Evolutionary conservation across 2,329 filamentous ascomycete species (phyloP).

Genomic region (Pseudopyrenochaeta lycopersici): DNA sequence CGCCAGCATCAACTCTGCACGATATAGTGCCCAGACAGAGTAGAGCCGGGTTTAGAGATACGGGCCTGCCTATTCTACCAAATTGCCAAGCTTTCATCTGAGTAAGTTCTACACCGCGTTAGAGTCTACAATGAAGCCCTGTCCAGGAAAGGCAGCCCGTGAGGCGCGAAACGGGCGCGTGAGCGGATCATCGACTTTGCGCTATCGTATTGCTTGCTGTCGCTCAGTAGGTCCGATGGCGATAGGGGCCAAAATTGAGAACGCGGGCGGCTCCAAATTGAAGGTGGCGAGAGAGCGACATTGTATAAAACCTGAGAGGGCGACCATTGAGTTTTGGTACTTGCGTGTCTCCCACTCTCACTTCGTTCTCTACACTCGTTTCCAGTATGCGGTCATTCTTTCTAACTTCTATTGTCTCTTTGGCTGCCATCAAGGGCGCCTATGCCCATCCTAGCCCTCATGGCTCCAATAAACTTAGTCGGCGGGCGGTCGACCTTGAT

Average conservation of each 20-base stretch:
- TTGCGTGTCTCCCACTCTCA: slow-evolving; percentile 19
- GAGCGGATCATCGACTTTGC: slow-evolving; percentile 7
- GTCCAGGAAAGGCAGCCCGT: slow-evolving; percentile 20
- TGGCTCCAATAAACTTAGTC: slow-evolving; percentile 21
- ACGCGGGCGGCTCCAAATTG: slow-evolving; percentile 1
- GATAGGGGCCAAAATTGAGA: slow-evolving; percentile 2
- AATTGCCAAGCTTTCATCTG: slow-evolving; percentile 22
- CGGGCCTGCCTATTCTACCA: slow-evolving; percentile 29
- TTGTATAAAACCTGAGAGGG: slow-evolving; percentile 21
- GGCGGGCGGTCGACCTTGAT: slow-evolving; percentile 40
- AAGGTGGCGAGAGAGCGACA: slow-evolving; percentile 3
- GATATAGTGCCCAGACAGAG: slow-evolving; percentile 25
- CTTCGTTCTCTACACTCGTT: slow-evolving; percentile 19
- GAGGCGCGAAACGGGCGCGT: slow-evolving; percentile 12
- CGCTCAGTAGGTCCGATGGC: neutral
- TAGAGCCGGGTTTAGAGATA: slow-evolving; percentile 9
- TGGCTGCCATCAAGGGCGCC: slow-evolving; percentile 31
- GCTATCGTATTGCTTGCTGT: slow-evolving; percentile 8
- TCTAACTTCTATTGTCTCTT: slow-evolving; percentile 38
- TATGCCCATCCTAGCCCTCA: slow-evolving; percentile 33
- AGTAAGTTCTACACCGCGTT: slow-evolving; percentile 9
- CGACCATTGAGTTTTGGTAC: slow-evolving; percentile 3
- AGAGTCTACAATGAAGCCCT: slow-evolving; percentile 11
- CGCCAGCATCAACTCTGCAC: slow-evolving; percentile 8
- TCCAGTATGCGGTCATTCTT: slow-evolving; percentile 41